Evolutionary conservation across 2,329 filamentous ascomycete genomes (phyloP), one percentile per base, ranked within the genome.

Genomic region (Hypoxylon sp.): DNA sequence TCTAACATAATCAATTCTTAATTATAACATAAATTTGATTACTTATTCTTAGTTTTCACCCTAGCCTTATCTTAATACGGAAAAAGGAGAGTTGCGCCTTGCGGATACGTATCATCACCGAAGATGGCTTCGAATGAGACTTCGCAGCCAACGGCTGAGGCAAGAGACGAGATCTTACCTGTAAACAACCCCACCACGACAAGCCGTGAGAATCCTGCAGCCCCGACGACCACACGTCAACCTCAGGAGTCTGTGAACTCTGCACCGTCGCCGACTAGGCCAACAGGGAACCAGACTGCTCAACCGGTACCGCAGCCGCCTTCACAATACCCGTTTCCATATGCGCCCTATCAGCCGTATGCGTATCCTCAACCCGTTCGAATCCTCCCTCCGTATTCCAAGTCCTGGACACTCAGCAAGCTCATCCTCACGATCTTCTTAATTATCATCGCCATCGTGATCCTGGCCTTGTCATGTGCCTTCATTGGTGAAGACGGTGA

Each of bases 391-490:
- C 69, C 68, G 37, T 71, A 71, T 48, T 73, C 66, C 35, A 70
- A 65, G 39, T 15, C 69, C n/a, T 77, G 73, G 62, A 69, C 74
- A 32, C 47, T 57, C 19, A 72, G 63, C 46, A 74, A 73, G 56
- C 71, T 76, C 13, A 67, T 70, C 21, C 70, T 78, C 27, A 73
- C 72, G 3, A 65, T 66, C 15, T 44, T 74, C 24, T 69, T 72
- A 10, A 69, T 67, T 21, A 32, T 72, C 24, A 56, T 73, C 62
- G 67, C 62, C n/a, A 69, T 74, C 46, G 62, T 76, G 24, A 72
- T 77, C 35, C 57, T 78, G 8, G 72, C 67, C 4, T 55, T 77
- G 29, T 54, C 73, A 11, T 73, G 70, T 53, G 56, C 69, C 10
- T 69, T 77, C 65, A 13, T 74, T 13, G 52, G 55, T 24, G 24